Base-by-base conservation (phyloP, 1,284 basidiomycete species). In the Fomitopsis schrenkii region DNA sequence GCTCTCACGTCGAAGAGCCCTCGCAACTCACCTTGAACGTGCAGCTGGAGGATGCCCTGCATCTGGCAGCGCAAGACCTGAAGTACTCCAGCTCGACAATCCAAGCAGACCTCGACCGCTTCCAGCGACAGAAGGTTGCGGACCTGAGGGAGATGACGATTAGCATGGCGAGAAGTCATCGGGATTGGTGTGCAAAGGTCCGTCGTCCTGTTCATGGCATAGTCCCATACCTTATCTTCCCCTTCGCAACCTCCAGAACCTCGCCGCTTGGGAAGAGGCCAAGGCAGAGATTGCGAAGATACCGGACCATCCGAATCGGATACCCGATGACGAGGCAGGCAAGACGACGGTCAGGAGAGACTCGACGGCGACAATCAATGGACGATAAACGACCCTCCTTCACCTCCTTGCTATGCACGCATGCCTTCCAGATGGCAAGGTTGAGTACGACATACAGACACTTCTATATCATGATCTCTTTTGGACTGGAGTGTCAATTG, bases 81-180 rank as follows among this genome's bases (percentile, higher is more conserved):
- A 96, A 97, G 71, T 98, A 97, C 75, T 93, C 95, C 0, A 96
- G 92, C 67, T 91, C 90, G 44, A 97, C 96, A 17, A 97, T 99
- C 59, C 97, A 99, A 74, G 94, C 94, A 6, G 97, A 99, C 76
- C 80, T 99, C 65, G 97, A 99, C 77, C 85, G 97, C 45, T 99
- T 99, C 78, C 97, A 99, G 74, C 84, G 97, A 22, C 95, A 98
- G 78, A 99, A 99, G 75, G 97, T 99, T 5, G 93, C 94, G 3
- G 97, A 99, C 77, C 70, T 99, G 64, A 82, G 94, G 44, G 90
- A 96, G 71, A 94, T 99, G 91, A 81, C 92, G 57, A 91, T 98
- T 64, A 86, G 87, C 69, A 91, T 98, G 82, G 94, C 95, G 1
- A 84, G 85, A 67, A 90, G 90, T 63, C 97, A 99, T 74, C 85